Evolutionary conservation across 2,329 filamentous ascomycete genomes (phyloP).

Genomic region (Madurella mycetomatis): DNA sequence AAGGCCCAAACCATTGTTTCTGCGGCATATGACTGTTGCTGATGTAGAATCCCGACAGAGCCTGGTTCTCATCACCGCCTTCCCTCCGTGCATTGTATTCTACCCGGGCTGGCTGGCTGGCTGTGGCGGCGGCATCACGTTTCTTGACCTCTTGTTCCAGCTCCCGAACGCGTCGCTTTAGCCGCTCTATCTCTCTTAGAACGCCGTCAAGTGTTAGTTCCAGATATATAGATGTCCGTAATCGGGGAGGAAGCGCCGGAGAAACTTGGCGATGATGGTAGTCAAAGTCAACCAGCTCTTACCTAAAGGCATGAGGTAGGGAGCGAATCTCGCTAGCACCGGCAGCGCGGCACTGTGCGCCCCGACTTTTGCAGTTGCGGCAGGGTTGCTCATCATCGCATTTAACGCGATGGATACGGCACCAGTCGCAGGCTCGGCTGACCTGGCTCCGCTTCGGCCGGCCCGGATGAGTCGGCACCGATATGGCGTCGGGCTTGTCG

Average conservation of each 20-base stretch:
- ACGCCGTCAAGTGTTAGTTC: neutral
- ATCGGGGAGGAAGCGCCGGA: neutral
- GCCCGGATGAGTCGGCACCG: neutral
- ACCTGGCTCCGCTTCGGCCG: conserved; percentile 22
- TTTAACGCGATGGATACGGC: conserved; percentile 22
- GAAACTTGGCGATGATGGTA: conserved; percentile 26
- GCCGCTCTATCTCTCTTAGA: neutral
- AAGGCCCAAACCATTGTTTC: conserved; percentile 40
- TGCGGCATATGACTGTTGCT: conserved; percentile 34
- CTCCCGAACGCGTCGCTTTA: neutral
- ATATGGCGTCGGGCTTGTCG: neutral
- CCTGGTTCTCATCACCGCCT: neutral
- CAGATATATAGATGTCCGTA: too few species aligned
- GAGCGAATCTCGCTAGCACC: conserved; percentile 8
- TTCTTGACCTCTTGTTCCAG: conserved; percentile 24
- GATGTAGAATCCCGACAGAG: conserved; percentile 30
- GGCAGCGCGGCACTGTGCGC: conserved; percentile 19
- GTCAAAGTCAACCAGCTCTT: conserved; percentile 33
- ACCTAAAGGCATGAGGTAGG: conserved; percentile 25
- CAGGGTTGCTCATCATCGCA: conserved; percentile 21
- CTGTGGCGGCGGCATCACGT: neutral
- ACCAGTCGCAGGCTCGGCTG: conserved; percentile 22
- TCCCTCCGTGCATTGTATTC: neutral
- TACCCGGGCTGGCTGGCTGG: too few species aligned
- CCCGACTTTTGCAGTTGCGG: conserved; percentile 18